Base-by-base conservation (phyloP, 352 stramenopile genomes). In the Globisporangium cederbergense region DNA sequence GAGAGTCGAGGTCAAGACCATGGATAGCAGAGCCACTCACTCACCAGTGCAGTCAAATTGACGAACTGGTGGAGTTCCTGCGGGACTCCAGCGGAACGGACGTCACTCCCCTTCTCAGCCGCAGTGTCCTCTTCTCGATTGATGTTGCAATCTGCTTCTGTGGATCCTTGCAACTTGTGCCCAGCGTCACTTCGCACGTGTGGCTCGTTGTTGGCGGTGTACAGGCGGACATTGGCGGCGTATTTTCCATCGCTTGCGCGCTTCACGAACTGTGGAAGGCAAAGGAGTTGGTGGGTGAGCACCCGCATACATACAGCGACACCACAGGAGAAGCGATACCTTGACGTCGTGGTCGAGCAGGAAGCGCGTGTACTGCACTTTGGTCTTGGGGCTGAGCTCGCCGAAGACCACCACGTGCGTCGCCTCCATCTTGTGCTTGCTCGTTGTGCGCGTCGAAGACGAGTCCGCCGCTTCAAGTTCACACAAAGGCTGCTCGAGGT, bases 291-390 rank as follows among this genome's bases (percentile, higher is more conserved):
- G 25, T 36, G 16, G 52, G 45, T 53, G n/a, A 11, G 9, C n/a
- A 16, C 25, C 4, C 45, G 5, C 10, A 20, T 4, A 42, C 4
- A 4, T 11, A n/a, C 16, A 38, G 8, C 2, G 18, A 9, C 5
- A 38, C 14, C 11, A 20, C 8, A 16, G 20, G 4, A 8, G 28
- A 25, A 16, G n/a, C 22, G 25, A 7, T 9, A 89, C 83, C 71
- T 88, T 74, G 11, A 90, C 72, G 30, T 89, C 64, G 60, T 88
- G 73, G 40, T 89, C 79, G 1, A 93, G 64, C 40, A 93, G 67
- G 28, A 93, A 90, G 16, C 76, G 79, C 14, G 83, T 85, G 73
- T 93, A 93, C 20, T 83, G 74, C 38, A 81, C 76, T 62, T 78
- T 78, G 20, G 76, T 74, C 18, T 71, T 64, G 0, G 83, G 83